These are phyloP conservation scores for Dujonia santamariae DNA, from an alignment of 1,139 yeast genomes.

Conservation along the genomic window DNA sequence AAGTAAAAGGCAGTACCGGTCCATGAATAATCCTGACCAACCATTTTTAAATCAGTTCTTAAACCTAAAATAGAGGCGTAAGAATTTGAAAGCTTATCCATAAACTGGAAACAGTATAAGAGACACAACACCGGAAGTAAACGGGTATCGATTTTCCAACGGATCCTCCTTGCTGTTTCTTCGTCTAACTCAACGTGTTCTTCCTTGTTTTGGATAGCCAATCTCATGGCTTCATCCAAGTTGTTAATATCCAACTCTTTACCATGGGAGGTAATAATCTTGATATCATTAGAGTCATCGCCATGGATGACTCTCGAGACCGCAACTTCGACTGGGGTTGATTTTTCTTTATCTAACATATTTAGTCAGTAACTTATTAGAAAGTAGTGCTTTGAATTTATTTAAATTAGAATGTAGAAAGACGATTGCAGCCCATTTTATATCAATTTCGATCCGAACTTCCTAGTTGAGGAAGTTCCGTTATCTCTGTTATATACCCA, in stretches of 20 bases:
- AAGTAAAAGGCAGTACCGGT: slow-evolving; percentile 49
- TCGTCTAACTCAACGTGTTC: slow-evolving; percentile 16
- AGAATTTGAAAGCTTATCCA: slow-evolving; percentile 55
- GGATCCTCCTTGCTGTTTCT: slow-evolving; percentile 16
- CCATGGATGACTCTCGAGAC: no score
- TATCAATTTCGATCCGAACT: no score
- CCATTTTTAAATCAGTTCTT: slow-evolving; percentile 39
- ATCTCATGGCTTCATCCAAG: slow-evolving; percentile 31
- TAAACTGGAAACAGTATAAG: slow-evolving; percentile 51
- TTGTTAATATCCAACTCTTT: not conserved
- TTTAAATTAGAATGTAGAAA: no score
- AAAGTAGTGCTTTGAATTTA: no score
- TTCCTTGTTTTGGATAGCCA: slow-evolving; percentile 17
- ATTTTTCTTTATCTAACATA: no score
- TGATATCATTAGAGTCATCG: not conserved
- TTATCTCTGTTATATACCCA: no score
- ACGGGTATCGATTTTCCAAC: slow-evolving; percentile 48
- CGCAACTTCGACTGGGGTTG: no score
- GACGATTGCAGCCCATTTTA: no score
- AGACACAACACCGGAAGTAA: slow-evolving; percentile 50
- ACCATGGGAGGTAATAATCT: not conserved
- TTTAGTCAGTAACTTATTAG: no score
- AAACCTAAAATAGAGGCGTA: slow-evolving; percentile 58
- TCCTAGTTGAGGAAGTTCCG: no score
- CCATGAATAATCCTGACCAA: slow-evolving; percentile 48